These are phyloP conservation scores for Anastatica hierochuntica DNA, from an alignment of 345 rosid species.

Conservation along the genomic window DNA sequence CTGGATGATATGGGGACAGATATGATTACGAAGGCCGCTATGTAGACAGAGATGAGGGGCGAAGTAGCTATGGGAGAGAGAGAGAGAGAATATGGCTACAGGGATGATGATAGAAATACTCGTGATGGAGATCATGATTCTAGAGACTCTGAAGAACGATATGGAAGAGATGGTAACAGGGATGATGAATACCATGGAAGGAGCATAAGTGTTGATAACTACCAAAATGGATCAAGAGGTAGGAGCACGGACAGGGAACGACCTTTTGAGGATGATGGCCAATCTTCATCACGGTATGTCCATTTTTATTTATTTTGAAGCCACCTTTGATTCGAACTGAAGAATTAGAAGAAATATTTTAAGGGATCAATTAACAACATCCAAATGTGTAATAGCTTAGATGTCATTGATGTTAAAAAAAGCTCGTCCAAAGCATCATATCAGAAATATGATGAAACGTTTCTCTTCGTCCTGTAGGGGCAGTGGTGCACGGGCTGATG, in stretches of 20 bases:
- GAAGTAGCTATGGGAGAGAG: slow-evolving; percentile 20
- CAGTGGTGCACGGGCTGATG: slow-evolving; percentile 51
- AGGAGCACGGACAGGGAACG: slow-evolving; percentile 51
- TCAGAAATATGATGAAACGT: no score
- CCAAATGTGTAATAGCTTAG: not conserved
- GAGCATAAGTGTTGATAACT: slow-evolving; percentile 52
- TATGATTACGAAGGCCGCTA: slow-evolving; percentile 48
- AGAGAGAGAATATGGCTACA: slow-evolving; percentile 42
- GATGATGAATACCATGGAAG: slow-evolving; percentile 67
- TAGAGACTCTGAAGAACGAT: slow-evolving; percentile 57
- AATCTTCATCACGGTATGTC: slow-evolving; percentile 46
- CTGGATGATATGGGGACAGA: slow-evolving; percentile 54
- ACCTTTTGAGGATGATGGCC: slow-evolving; percentile 51
- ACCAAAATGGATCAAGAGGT: slow-evolving; percentile 46
- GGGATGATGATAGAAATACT: slow-evolving; percentile 62
- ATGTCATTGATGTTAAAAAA: not conserved
- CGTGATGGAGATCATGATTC: slow-evolving; percentile 68
- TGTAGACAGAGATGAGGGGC: slow-evolving; percentile 19
- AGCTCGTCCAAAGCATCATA: not conserved
- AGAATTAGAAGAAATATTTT: no score
- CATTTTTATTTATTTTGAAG: not conserved
- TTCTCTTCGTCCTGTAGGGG: no score
- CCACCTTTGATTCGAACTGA: no score
- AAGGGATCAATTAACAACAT: no score
- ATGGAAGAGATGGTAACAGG: slow-evolving; percentile 56